Conservation (phyloP, 2,329 filamentous ascomycete species). For the Aspergillus sp. region DNA sequence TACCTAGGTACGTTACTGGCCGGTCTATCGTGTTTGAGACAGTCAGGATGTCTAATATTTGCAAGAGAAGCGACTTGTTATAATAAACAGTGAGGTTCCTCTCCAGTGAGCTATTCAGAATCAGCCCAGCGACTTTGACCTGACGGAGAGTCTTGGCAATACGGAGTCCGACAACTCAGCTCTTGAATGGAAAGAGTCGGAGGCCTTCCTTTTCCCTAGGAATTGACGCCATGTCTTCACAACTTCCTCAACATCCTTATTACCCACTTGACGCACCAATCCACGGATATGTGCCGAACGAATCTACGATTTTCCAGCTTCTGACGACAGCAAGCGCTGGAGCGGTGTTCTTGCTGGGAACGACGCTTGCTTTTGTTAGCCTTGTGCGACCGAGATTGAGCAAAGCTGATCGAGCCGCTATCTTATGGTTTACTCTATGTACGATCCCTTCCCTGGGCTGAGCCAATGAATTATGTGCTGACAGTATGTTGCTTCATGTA, state of each 20-base stretch:
- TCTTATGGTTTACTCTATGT: conserved; percentile 76
- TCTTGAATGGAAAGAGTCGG: background rate
- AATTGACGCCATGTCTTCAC: conserved; percentile 4
- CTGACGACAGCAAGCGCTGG: conserved; percentile 59
- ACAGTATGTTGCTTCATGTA: conserved; percentile 24
- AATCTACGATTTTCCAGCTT: conserved; percentile 57
- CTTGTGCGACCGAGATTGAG: conserved; percentile 53
- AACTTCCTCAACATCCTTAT: conserved; percentile 58
- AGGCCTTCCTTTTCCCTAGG: background rate
- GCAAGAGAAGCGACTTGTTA: no score
- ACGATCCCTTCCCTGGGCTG: conserved; percentile 17
- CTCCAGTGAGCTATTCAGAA: no score
- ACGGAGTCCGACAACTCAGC: background rate
- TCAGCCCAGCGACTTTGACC: no score
- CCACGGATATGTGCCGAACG: conserved; percentile 64
- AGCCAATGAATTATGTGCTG: conserved; percentile 14
- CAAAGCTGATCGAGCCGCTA: conserved; percentile 54
- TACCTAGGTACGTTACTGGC: background rate
- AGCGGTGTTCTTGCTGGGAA: conserved; percentile 56
- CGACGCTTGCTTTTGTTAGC: conserved; percentile 55
- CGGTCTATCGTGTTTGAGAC: no score
- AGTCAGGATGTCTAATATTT: no score
- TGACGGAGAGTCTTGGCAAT: no score
- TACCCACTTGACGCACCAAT: conserved; percentile 66
- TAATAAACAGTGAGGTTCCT: no score